Conservation (phyloP, 1,284 basidiomycete genomes). For the Vanrija sp. region DNA sequence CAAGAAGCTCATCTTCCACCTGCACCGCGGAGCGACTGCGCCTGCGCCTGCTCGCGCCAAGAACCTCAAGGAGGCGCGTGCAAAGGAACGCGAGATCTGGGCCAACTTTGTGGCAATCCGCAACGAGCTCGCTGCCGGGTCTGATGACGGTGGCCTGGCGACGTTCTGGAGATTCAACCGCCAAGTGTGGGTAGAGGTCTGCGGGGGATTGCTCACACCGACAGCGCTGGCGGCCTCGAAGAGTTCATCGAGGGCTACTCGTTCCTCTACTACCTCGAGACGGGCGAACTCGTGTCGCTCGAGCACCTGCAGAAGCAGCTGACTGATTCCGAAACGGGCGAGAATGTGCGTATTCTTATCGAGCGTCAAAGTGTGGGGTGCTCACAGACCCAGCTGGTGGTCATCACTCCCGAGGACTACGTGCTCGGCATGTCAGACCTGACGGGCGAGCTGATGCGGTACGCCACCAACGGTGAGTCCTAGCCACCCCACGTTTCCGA, state of each 20-base stretch:
- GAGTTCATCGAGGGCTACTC: slow-evolving; percentile 92
- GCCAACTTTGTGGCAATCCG: slow-evolving; percentile 61
- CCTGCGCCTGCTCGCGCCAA: slow-evolving; percentile 35
- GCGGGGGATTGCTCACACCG: background rate
- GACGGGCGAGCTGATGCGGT: slow-evolving; percentile 93
- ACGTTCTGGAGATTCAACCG: slow-evolving; percentile 74
- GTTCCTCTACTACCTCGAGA: slow-evolving; percentile 81
- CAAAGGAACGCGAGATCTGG: slow-evolving; percentile 69
- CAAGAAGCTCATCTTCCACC: slow-evolving; percentile 89
- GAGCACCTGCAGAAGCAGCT: slow-evolving; percentile 64
- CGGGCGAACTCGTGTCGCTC: slow-evolving; percentile 65
- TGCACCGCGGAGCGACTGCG: slow-evolving; percentile 66
- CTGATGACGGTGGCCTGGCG: slow-evolving; percentile 49
- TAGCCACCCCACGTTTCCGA: background rate
- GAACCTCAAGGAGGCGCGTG: slow-evolving; percentile 54
- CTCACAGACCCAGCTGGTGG: slow-evolving; percentile 47
- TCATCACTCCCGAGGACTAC: slow-evolving; percentile 79
- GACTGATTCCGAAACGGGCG: slow-evolving; percentile 47
- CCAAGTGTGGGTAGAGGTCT: slow-evolving; percentile 59
- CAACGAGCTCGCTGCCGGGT: slow-evolving; percentile 55
- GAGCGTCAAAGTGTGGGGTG: background rate
- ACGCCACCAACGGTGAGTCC: slow-evolving; percentile 62
- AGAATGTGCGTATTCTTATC: background rate
- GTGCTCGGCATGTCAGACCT: slow-evolving; percentile 88
- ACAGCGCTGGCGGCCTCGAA: slow-evolving; percentile 59